These are phyloP conservation scores for Nitzschia sp. DNA, from an alignment of 108 stramenopile species.

Conservation along the genomic window DNA sequence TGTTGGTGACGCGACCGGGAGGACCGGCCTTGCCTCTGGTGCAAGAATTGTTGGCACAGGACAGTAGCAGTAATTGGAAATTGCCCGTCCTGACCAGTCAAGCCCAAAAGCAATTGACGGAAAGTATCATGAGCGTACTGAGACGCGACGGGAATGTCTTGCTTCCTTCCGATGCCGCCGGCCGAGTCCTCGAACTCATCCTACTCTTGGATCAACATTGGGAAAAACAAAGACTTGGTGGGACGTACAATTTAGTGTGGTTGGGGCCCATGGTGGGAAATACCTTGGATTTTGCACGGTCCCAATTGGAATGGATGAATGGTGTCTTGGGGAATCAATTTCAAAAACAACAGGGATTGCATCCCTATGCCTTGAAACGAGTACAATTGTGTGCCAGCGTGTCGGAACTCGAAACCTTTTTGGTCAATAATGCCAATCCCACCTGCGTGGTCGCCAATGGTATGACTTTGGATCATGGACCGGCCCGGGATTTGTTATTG, in stretches of 20 bases:
- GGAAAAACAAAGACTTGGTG: constrained; percentile 71
- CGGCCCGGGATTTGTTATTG: constrained; percentile 80
- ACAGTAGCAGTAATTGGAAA: neutral
- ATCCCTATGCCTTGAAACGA: constrained; percentile 60
- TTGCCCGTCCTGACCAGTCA: constrained; percentile 35
- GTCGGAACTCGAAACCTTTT: constrained; percentile 56
- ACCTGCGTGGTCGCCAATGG: constrained; percentile 81
- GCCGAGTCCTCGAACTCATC: constrained; percentile 87
- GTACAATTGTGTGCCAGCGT: constrained; percentile 57
- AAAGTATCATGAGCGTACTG: constrained; percentile 71
- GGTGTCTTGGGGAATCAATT: constrained; percentile 40
- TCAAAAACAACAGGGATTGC: constrained; percentile 11
- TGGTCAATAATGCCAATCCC: constrained; percentile 50
- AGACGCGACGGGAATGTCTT: constrained; percentile 92
- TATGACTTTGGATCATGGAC: constrained; percentile 74
- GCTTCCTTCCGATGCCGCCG: constrained; percentile 87
- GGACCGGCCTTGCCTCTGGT: constrained; percentile 64
- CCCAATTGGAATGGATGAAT: constrained; percentile 90
- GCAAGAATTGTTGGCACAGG: constrained; percentile 44
- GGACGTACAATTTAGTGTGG: constrained; percentile 85
- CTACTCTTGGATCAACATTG: constrained; percentile 82
- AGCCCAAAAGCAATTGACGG: constrained; percentile 58
- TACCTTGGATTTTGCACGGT: constrained; percentile 85
- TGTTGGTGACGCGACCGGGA: constrained; percentile 71
- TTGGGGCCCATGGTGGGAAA: constrained; percentile 86